These are phyloP conservation scores for Cairneyella variabilis DNA, from an alignment of 495 filamentous ascomycete species.

Conservation along the genomic window DNA sequence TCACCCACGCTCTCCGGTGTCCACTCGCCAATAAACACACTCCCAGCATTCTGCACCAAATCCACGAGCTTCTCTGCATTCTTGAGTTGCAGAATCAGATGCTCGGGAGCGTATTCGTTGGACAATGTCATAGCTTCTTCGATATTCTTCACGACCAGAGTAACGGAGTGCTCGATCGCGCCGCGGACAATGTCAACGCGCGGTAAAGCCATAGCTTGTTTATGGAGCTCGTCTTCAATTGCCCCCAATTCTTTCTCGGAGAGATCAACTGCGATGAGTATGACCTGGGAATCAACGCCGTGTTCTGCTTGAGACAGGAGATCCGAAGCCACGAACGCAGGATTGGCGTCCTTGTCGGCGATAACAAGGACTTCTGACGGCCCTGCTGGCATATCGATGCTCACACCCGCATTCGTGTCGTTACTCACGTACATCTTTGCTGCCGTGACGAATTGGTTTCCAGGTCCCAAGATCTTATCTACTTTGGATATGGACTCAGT, in stretches of 20 bases:
- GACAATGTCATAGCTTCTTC: constrained; percentile 82
- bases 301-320: constrained; percentile 95
- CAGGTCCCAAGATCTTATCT: constrained; percentile 96
- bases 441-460: constrained; percentile 97
- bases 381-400: constrained; percentile 98
- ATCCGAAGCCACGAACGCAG: constrained; percentile 92
- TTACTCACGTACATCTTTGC: constrained; percentile 97
- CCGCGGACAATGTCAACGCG: constrained; percentile 89
- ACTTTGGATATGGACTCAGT: constrained; percentile 87
- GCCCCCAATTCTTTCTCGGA: constrained; percentile 64
- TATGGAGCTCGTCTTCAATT: constrained; percentile 87
- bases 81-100: constrained; percentile 86
- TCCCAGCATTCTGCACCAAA: constrained; percentile 88
- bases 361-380: constrained; percentile 95
- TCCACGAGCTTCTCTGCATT: constrained; percentile 67
- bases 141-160: constrained; percentile 73
- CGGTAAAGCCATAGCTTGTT: constrained; percentile 83
- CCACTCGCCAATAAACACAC: constrained; percentile 93
- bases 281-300: constrained; percentile 90
- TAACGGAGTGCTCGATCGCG: constrained; percentile 88
- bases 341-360: constrained; percentile 86
- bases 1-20: constrained; percentile 96
- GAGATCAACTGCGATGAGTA: constrained; percentile 83
- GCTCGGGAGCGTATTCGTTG: constrained; percentile 96
- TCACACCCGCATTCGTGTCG: constrained; percentile 89